These are phyloP conservation scores for Aspergillus sp. DNA, from an alignment of 2,329 filamentous ascomycete species.

Conservation along the genomic window DNA sequence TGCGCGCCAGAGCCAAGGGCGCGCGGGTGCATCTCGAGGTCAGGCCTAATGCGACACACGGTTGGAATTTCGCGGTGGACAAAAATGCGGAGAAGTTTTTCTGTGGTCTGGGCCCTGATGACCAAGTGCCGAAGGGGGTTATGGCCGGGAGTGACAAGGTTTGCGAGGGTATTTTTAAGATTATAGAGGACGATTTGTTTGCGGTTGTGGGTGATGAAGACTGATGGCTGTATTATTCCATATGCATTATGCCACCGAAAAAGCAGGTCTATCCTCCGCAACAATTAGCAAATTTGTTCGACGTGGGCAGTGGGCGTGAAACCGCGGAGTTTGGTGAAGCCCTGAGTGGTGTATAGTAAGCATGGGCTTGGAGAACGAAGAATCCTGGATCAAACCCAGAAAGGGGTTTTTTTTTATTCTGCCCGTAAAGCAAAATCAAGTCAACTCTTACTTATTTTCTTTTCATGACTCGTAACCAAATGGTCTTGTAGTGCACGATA, in stretches of 20 bases:
- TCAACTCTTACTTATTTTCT: too few species aligned
- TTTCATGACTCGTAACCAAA: too few species aligned
- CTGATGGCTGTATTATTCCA: neutral
- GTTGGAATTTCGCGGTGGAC: neutral
- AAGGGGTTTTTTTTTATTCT: too few species aligned
- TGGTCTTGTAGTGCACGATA: too few species aligned
- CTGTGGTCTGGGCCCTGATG: neutral
- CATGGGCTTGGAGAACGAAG: neutral
- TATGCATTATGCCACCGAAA: neutral
- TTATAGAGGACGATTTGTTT: neutral
- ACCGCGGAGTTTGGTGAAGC: too few species aligned
- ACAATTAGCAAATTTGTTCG: neutral
- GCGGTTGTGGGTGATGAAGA: neutral
- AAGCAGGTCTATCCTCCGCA: neutral
- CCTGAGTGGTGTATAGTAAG: neutral
- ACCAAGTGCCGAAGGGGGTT: neutral
- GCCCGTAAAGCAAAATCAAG: too few species aligned
- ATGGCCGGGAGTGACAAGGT: neutral
- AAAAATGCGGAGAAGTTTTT: neutral
- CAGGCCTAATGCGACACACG: neutral
- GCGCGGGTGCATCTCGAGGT: neutral
- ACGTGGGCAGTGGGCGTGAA: too few species aligned
- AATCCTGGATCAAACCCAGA: neutral
- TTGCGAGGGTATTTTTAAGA: neutral
- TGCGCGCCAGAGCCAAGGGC: neutral